Evolutionary conservation across 257 asterid species (phyloP).

Genomic region (Paulownia fortunei): DNA sequence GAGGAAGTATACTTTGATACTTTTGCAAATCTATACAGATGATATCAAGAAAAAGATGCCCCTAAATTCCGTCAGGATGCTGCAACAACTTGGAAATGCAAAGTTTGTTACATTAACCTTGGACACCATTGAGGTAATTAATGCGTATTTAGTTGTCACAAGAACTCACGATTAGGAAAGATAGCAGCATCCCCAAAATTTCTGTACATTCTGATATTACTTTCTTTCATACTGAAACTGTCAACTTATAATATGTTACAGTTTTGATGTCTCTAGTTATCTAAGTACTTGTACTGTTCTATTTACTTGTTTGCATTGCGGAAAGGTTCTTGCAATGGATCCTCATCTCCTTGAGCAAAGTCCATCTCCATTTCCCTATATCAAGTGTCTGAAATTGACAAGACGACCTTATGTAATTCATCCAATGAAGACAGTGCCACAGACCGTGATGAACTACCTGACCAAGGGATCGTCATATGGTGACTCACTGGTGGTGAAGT

Average conservation of each 20-base stretch:
- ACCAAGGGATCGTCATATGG: background rate
- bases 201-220: too few species aligned
- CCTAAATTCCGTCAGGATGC: slow-evolving; percentile 20
- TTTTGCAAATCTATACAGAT: background rate
- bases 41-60: slow-evolving; percentile 14
- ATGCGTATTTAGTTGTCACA: too few species aligned
- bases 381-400: slow-evolving; percentile 17
- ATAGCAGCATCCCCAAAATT: too few species aligned
- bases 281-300: background rate
- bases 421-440: background rate
- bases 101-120: slow-evolving; percentile 22
- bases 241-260: too few species aligned
- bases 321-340: slow-evolving; percentile 38
- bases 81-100: slow-evolving; percentile 36
- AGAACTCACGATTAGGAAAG: too few species aligned
- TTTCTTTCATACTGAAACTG: background rate
- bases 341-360: slow-evolving; percentile 25
- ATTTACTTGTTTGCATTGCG: background rate
- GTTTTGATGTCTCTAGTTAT: too few species aligned
- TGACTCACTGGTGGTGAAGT: slow-evolving; percentile 19
- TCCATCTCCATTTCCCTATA: slow-evolving; percentile 26
- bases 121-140: slow-evolving; percentile 32
- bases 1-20: slow-evolving; percentile 18
- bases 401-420: background rate
- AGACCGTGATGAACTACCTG: slow-evolving; percentile 29